Percentiles rank a stretch among this genome's conserved stretches.
phyloP scores from a whole-genome alignment of 176 grass and related monocot genomes.

The Cocos nucifera region DNA sequence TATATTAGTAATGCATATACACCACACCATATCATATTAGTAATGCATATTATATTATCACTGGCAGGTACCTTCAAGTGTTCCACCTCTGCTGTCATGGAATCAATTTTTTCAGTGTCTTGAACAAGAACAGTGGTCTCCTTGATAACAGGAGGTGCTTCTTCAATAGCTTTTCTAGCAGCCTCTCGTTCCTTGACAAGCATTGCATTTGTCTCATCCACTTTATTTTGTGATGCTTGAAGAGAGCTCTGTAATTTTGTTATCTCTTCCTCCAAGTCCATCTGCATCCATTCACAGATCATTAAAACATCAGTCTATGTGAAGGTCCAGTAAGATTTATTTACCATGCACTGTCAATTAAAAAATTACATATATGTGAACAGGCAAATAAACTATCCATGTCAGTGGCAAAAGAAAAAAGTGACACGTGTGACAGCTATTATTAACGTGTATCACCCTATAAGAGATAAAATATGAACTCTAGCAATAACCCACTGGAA shows the following conservation, averaged over 20 bases:
- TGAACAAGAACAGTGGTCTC: slow-evolving; percentile 77
- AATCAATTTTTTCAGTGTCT: slow-evolving; percentile 85
- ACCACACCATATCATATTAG: no score
- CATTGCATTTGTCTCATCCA: slow-evolving; percentile 63
- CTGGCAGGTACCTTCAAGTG: slow-evolving; percentile 57
- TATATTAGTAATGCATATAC: no score
- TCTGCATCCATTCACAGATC: slow-evolving; percentile 36
- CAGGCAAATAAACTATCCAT: no score
- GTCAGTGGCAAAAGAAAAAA: no score
- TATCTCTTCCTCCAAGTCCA: slow-evolving; percentile 87
- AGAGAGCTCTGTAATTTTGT: slow-evolving; percentile 76
- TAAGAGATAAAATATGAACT: not conserved
- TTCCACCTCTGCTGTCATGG: slow-evolving; percentile 65
- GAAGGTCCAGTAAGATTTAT: no score
- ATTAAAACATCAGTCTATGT: no score
- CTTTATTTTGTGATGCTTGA: slow-evolving; percentile 70
- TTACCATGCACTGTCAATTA: no score
- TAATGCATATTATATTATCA: no score
- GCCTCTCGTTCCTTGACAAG: slow-evolving; percentile 78
- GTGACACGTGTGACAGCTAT: no score
- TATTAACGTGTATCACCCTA: no score
- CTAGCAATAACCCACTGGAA: not conserved
- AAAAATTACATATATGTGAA: no score
- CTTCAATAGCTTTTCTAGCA: slow-evolving; percentile 50
- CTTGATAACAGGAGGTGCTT: slow-evolving; percentile 75